Conservation (phyloP, 495 filamentous ascomycete genomes). For the Pyrenopolyporus hunteri region DNA sequence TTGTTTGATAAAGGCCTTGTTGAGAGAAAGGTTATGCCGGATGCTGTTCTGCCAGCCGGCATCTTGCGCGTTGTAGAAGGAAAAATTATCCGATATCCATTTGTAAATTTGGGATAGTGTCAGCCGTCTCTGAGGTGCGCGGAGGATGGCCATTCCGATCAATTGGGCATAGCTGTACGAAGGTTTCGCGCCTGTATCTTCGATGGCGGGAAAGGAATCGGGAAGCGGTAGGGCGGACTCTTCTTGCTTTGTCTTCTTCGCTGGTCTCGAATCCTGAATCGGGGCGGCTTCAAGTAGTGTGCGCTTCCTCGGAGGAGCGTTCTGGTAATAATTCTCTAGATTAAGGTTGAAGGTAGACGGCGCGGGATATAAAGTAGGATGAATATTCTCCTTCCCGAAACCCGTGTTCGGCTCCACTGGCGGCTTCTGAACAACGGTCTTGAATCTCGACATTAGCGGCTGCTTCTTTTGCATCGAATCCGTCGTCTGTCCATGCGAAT, state of each 20-base stretch:
- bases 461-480: slow-evolving; percentile 84
- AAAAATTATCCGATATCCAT: slow-evolving; percentile 95
- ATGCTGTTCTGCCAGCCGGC: slow-evolving; percentile 99
- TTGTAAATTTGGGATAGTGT: slow-evolving; percentile 98
- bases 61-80: slow-evolving; percentile 81
- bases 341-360: slow-evolving; percentile 58
- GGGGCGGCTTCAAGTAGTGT: slow-evolving; percentile 74
- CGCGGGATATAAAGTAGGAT: slow-evolving; percentile 56
- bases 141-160: slow-evolving; percentile 95
- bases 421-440: slow-evolving; percentile 67
- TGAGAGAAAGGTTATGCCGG: slow-evolving; percentile 95
- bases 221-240: slow-evolving; percentile 67
- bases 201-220: slow-evolving; percentile 76
- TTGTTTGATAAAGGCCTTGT: slow-evolving; percentile 96
- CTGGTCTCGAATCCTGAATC: slow-evolving; percentile 67
- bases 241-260: slow-evolving; percentile 67
- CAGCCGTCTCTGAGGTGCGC: slow-evolving; percentile 80
- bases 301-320: slow-evolving; percentile 64
- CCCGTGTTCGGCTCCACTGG: slow-evolving; percentile 67
- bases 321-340: slow-evolving; percentile 62
- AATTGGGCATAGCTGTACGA: slow-evolving; percentile 91
- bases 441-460: slow-evolving; percentile 64
- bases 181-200: slow-evolving; percentile 90
- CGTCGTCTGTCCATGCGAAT: slow-evolving; percentile 67
- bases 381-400: slow-evolving; percentile 71